Evolutionary conservation across 345 rosid genomes (phyloP), one percentile per base, ranked within the genome.

Genomic region (Acer campestre): DNA sequence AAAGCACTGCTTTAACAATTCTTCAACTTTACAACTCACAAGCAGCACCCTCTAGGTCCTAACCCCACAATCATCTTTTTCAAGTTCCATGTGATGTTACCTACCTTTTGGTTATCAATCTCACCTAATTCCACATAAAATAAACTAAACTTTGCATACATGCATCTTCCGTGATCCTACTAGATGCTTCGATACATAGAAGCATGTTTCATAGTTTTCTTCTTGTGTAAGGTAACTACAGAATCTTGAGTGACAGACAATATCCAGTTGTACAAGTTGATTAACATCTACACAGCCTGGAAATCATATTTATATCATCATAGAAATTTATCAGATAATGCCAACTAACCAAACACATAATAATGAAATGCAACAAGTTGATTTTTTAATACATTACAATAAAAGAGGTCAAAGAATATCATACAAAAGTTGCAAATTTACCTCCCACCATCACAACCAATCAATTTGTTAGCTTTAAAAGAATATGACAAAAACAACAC

Each of bases 381-480:
- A n/a, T n/a, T n/a, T n/a, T n/a, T n/a, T 42, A 42, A 40, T 46
- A 76, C 27, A 29, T 40, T 55, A 25, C n/a, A 68, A 23, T 58
- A 23, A 22, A 56, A 44, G 58, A 1, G 56, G 55, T 53, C 53
- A 75, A 67, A 22, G 7, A 35, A 58, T 38, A 55, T 22, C 6
- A 68, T 59, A 76, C 59, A 68, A 3, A 49, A 71, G 17, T 10
- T 51, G 20, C 31, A 42, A 18, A 27, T 13, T 13, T 7, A 2
- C 14, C 4, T 10, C 38, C 20, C 66, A n/a, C 23, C 25, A 61
- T 13, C 56, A 62, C 40, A 73, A 62, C 76, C 75, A 74, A 69
- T 58, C 58, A 64, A 56, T 69, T 9, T 64, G 81, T 78, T 81
- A 81, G 79, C 68, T 70, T 71, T 69, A 74, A 70, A 68, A 35